Evolutionary conservation across 331 rosid species (phyloP).

Genomic region (Stylosanthes scabra): DNA sequence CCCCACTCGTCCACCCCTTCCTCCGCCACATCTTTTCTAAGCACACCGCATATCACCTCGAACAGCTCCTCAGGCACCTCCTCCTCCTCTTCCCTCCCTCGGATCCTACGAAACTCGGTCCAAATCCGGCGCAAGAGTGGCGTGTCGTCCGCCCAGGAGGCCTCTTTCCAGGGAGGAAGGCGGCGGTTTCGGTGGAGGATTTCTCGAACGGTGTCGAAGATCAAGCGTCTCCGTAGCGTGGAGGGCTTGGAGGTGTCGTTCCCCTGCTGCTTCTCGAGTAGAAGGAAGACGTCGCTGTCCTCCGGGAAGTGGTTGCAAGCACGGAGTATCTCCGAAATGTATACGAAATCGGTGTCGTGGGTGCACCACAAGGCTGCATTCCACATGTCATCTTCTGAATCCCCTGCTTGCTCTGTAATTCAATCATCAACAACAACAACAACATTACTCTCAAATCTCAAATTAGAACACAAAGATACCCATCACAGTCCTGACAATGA

Average conservation of each 20-base stretch:
- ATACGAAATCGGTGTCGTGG: slow-evolving; percentile 64
- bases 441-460: neutral
- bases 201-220: slow-evolving; percentile 77
- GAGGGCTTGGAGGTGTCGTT: slow-evolving; percentile 66
- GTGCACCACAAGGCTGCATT: slow-evolving; percentile 43
- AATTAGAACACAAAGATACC: neutral
- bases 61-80: slow-evolving; percentile 58
- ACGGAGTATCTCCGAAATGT: slow-evolving; percentile 71
- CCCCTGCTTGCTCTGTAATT: slow-evolving; percentile 37
- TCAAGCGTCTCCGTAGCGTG: slow-evolving; percentile 61
- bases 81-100: slow-evolving; percentile 59
- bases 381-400: slow-evolving; percentile 76
- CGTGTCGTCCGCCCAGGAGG: slow-evolving; percentile 20
- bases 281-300: slow-evolving; percentile 58
- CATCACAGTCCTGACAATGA: neutral
- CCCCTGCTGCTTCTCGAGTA: slow-evolving; percentile 87
- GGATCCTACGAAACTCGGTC: slow-evolving; percentile 66
- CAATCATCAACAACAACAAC: neutral
- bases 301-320: slow-evolving; percentile 68
- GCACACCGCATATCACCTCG: slow-evolving; percentile 67
- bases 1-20: slow-evolving; percentile 61
- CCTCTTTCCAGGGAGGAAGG: slow-evolving; percentile 82
- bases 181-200: slow-evolving; percentile 56
- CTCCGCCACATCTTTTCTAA: slow-evolving; percentile 73
- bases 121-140: slow-evolving; percentile 51